These are phyloP conservation scores for Hortaea sp. DNA, from an alignment of 2,329 filamentous ascomycete species.

Conservation along the genomic window DNA sequence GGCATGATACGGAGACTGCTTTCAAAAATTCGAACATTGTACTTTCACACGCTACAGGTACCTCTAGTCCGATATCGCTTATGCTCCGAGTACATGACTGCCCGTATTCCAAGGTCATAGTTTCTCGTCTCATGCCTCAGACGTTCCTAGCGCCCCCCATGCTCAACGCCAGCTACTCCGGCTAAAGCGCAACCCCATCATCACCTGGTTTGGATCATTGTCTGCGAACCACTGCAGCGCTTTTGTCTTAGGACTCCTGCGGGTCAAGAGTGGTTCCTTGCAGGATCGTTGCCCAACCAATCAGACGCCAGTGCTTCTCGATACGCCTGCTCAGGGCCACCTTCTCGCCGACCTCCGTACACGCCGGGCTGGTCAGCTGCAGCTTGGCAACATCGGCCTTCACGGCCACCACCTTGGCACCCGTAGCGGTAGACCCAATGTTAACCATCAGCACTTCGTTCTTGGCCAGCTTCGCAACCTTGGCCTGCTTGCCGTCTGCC, in stretches of 20 bases:
- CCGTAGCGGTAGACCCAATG: constrained; percentile 94
- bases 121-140: not conserved
- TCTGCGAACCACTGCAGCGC: not conserved
- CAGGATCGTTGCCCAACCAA: constrained; percentile 53
- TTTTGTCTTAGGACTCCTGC: constrained; percentile 1
- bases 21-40: too few species aligned
- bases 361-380: constrained; percentile 71
- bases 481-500: constrained; percentile 96
- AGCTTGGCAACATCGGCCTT: constrained; percentile 97
- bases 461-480: constrained; percentile 96
- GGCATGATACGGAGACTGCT: too few species aligned
- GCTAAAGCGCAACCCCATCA: not conserved
- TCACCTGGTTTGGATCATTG: not conserved
- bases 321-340: constrained; percentile 92
- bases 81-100: not conserved
- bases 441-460: constrained; percentile 99
- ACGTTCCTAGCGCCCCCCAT: not conserved
- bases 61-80: not conserved
- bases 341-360: constrained; percentile 97
- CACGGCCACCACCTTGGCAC: constrained; percentile 93
- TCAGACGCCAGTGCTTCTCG: constrained; percentile 97
- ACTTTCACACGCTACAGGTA: not conserved
- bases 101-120: not conserved
- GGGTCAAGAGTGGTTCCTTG: constrained; percentile 23
- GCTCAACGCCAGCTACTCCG: not conserved